Evolutionary conservation across 306 rosid species (phyloP).

Genomic region (Cucurbita pepo): DNA sequence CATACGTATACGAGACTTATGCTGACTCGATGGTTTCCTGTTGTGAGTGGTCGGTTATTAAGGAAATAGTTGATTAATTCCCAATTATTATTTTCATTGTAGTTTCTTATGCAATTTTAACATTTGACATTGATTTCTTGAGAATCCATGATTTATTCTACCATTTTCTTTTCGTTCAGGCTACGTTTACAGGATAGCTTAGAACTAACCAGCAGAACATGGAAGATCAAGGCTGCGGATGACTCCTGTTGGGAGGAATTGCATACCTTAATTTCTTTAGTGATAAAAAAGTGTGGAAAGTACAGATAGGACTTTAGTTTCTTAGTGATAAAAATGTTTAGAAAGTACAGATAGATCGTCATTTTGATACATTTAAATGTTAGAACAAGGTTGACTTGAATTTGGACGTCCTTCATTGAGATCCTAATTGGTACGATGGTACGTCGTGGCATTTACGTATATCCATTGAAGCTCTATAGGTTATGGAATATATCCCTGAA

Average conservation of each 20-base stretch:
- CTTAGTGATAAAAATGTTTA: background rate
- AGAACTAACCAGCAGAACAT: background rate
- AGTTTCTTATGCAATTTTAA: background rate
- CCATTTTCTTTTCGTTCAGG: background rate
- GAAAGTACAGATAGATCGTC: background rate
- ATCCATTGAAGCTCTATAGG: background rate
- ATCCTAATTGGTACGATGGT: background rate
- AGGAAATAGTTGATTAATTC: background rate
- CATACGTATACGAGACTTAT: background rate
- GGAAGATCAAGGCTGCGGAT: background rate
- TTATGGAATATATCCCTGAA: background rate
- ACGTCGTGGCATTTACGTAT: background rate
- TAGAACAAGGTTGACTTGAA: background rate
- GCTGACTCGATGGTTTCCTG: background rate
- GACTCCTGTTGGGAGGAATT: background rate
- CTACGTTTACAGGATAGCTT: background rate
- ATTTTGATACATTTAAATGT: background rate
- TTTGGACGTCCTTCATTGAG: background rate
- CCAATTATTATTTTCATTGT: background rate
- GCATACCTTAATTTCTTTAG: background rate
- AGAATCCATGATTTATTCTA: background rate
- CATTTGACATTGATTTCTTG: background rate
- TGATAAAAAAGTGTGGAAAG: background rate
- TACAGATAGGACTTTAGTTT: background rate
- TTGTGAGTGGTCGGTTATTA: background rate